Conservation (phyloP, 106 monocot species). For the Posidonia australis region DNA sequence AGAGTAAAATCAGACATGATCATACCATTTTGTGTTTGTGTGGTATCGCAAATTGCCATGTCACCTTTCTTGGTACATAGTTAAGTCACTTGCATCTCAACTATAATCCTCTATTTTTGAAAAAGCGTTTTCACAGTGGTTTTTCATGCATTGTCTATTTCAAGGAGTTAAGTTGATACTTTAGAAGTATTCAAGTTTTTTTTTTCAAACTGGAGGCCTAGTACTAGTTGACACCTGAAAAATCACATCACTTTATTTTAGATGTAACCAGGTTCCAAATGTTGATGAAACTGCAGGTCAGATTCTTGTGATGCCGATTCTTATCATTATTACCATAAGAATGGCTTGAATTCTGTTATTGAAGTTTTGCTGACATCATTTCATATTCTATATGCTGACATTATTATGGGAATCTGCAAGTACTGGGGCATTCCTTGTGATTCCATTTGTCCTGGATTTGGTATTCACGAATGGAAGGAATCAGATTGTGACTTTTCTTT, state of each 20-base stretch:
- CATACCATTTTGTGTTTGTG: too few relatives aligned
- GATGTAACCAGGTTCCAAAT: neutral
- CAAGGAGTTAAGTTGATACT: too few relatives aligned
- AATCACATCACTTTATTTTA: neutral
- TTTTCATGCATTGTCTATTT: too few relatives aligned
- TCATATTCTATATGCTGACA: constrained; percentile 23
- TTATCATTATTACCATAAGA: constrained; percentile 57
- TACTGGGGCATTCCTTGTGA: constrained; percentile 15
- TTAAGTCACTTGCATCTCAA: too few relatives aligned
- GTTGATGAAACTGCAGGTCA: constrained; percentile 44
- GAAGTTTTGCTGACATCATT: constrained; percentile 32
- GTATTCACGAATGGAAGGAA: neutral
- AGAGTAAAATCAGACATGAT: too few relatives aligned
- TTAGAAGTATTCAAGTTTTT: too few relatives aligned
- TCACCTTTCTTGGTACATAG: too few relatives aligned
- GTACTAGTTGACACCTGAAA: neutral
- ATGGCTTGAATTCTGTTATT: constrained; percentile 45
- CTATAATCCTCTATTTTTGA: too few relatives aligned
- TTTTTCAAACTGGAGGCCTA: too few relatives aligned
- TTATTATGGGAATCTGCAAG: constrained; percentile 36
- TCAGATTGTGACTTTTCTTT: neutral
- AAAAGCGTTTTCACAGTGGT: too few relatives aligned
- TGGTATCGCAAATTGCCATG: too few relatives aligned
- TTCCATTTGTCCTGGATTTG: neutral
- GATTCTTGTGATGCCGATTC: constrained; percentile 32